Percentiles rank a stretch among this genome's conserved stretches.
These are phyloP conservation scores for Crinitomyces ghanaensis DNA, from an alignment of 805 yeast genomes.

Conservation along the genomic window DNA sequence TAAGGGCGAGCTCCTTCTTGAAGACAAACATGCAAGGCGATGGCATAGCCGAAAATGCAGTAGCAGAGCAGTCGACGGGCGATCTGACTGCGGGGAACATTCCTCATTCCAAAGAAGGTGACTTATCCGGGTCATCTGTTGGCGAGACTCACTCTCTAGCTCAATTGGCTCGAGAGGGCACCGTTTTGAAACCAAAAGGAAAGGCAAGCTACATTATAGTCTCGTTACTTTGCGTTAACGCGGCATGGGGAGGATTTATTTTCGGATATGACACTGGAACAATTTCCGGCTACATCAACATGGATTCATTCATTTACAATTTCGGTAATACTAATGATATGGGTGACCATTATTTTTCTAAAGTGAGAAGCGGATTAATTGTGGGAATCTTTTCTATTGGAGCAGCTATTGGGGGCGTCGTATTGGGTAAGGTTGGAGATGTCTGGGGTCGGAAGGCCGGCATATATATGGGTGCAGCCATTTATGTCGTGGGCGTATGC, in stretches of 20 bases:
- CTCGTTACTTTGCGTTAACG: conserved; percentile 33
- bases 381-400: conserved; percentile 70
- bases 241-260: conserved; percentile 55
- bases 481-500: conserved; percentile 44
- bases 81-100: too few relatives aligned
- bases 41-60: too few relatives aligned
- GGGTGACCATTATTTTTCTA: conserved; percentile 33
- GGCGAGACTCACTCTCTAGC: too few relatives aligned
- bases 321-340: conserved; percentile 33
- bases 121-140: too few relatives aligned
- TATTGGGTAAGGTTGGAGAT: too few relatives aligned
- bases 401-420: conserved; percentile 60
- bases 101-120: too few relatives aligned
- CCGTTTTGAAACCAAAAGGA: too few relatives aligned
- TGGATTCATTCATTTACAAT: conserved; percentile 38
- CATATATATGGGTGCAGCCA: conserved; percentile 31
- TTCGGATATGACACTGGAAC: conserved; percentile 64
- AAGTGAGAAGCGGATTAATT: conserved; percentile 47
- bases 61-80: too few relatives aligned
- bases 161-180: too few relatives aligned
- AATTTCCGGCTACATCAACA: conserved; percentile 52
- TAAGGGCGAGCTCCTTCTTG: too few relatives aligned
- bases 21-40: too few relatives aligned
- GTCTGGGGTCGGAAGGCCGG: conserved; percentile 35
- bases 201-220: conserved; percentile 10